Base-by-base conservation (phyloP, 2,329 filamentous ascomycete species). In the Aspergillus quadricinctus region DNA sequence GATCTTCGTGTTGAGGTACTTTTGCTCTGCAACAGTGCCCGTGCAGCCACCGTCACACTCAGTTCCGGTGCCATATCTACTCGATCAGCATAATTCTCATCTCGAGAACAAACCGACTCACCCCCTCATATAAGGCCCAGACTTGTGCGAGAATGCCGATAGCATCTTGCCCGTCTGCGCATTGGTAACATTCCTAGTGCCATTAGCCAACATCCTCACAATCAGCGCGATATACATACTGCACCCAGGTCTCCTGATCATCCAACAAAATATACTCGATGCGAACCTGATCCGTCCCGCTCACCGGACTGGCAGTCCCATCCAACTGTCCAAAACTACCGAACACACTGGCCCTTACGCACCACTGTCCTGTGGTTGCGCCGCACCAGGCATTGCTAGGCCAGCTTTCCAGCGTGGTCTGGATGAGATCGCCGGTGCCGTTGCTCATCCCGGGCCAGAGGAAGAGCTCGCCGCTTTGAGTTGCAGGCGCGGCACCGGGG, bases 371-470 rank as follows among this genome's bases (percentile, higher is more conserved):
- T 2, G 65, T 59, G 4, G 45, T 55, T 8, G 73, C 76, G 41
- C 75, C 75, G 57, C 75, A 78, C 75, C 74, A 78, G 14, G 61
- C 60, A 58, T 78, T 77, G 43, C 67, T 66, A 7, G 69, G 58
- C 75, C 74, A 78, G 21, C 68, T 70, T 58, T 78, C 74, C 4
- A 77, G 64, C 0, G 74, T 77, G 0, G 74, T 74, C 57, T 78
- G 75, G 48, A 78, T 63, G 17, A 78, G 64, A 50, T 78, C 71
- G 1, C 75, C 75, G 3, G 76, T 78, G 41, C 76, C 75, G 58
- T 77, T 78, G 52, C 72, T 75, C 72, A 78, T 78, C 4, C 76
- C 76, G 6, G 75, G 77, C 74, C 74, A 78, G 37, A 78, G 68
- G 63, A 75, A 77, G 0, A 78, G 67, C 31, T 65, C 65, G 3